These are phyloP conservation scores for Mariannaea sp. DNA, from an alignment of 2,329 filamentous ascomycete species.

Conservation along the genomic window DNA sequence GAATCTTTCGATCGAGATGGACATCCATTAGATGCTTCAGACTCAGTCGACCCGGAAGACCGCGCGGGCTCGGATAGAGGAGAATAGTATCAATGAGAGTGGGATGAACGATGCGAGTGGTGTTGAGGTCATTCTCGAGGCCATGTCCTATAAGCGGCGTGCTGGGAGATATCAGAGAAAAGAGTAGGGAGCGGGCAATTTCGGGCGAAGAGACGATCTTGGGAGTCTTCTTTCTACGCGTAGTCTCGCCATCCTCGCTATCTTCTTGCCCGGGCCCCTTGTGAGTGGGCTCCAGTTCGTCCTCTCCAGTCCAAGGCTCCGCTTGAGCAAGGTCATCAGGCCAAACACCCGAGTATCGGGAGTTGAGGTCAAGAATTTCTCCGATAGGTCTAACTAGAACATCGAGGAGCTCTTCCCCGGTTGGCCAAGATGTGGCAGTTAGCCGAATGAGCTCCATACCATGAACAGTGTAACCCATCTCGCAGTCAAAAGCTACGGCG, in stretches of 20 bases:
- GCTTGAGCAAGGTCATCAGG: constrained; percentile 77
- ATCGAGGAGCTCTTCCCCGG: constrained; percentile 75
- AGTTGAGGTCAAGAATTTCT: constrained; percentile 87
- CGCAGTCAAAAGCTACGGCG: constrained; percentile 89
- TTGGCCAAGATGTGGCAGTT: constrained; percentile 87
- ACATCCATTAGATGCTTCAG: constrained; percentile 75
- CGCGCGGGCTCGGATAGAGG: constrained; percentile 77
- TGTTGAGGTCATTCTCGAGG: constrained; percentile 93
- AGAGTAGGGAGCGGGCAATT: constrained; percentile 76
- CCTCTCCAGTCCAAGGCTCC: constrained; percentile 52
- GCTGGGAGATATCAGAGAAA: constrained; percentile 71
- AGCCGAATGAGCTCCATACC: constrained; percentile 90
- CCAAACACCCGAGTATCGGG: constrained; percentile 85
- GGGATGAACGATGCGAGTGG: constrained; percentile 81
- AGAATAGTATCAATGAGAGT: constrained; percentile 84
- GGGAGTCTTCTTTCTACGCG: constrained; percentile 51
- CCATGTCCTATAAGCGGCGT: constrained; percentile 92
- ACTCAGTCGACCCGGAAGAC: constrained; percentile 76
- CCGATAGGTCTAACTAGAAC: constrained; percentile 84
- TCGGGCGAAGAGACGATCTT: constrained; percentile 77
- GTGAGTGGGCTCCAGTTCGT: constrained; percentile 31
- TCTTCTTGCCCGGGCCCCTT: constrained; percentile 34
- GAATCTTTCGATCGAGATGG: constrained; percentile 77
- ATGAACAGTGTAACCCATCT: constrained; percentile 93
- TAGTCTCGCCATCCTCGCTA: constrained; percentile 39